phyloP scores from a whole-genome alignment of 192 early-diverging fungal species.

The Backusella psychrophila region DNA sequence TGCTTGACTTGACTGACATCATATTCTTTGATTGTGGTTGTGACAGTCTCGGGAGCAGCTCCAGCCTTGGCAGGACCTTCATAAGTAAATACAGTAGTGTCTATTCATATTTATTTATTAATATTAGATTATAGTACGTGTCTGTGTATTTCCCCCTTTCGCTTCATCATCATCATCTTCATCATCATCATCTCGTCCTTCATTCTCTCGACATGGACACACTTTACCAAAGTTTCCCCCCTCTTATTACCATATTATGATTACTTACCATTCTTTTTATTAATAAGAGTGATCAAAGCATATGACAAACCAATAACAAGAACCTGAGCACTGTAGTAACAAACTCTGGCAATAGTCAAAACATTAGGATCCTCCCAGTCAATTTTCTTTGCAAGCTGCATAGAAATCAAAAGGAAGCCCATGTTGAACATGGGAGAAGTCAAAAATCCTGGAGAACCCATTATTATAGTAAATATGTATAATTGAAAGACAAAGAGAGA shows the following conservation, averaged over 20 bases:
- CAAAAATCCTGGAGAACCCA: conserved; percentile 36
- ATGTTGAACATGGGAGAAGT: conserved; percentile 48
- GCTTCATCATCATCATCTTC: background rate
- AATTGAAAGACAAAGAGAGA: background rate
- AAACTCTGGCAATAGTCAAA: conserved; percentile 54
- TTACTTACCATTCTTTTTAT: conserved; percentile 69
- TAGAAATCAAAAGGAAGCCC: conserved; percentile 61
- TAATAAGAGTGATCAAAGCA: conserved; percentile 45
- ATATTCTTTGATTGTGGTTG: conserved; percentile 64
- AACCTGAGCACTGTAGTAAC: conserved; percentile 60
- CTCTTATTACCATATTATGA: background rate
- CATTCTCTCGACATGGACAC: background rate
- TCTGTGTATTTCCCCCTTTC: background rate
- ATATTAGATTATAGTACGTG: background rate
- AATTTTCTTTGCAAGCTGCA: conserved; percentile 69
- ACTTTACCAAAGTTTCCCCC: background rate
- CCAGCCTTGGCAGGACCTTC: conserved; percentile 63
- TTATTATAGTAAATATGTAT: conserved; percentile 4
- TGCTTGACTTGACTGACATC: conserved; percentile 72
- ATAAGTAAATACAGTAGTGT: conserved; percentile 77
- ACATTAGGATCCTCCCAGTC: conserved; percentile 69
- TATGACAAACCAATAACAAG: conserved; percentile 48
- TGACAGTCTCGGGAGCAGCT: conserved; percentile 15
- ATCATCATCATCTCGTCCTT: background rate
- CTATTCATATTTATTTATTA: conserved; percentile 37